Evolutionary conservation across 2,329 filamentous ascomycete species (phyloP).

Genomic region (Fusarium sp.): DNA sequence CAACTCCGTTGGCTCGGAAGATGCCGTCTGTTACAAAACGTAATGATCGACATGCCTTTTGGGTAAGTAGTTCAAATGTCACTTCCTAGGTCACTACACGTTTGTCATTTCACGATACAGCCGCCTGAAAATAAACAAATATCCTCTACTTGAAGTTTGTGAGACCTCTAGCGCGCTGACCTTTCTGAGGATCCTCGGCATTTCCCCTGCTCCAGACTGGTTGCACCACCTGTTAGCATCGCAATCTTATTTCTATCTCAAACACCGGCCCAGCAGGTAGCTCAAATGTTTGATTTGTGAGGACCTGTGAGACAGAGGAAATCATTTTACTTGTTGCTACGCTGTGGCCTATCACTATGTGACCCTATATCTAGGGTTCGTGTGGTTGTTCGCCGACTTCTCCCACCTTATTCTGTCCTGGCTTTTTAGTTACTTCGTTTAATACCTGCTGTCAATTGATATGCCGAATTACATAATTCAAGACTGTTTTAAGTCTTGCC

Average conservation of each 20-base stretch:
- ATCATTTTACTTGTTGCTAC: neutral
- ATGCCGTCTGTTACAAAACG: slow-evolving; percentile 1
- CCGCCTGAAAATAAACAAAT: neutral
- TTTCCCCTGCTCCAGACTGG: neutral
- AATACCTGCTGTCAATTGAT: neutral
- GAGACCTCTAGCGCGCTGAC: neutral
- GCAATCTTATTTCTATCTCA: neutral
- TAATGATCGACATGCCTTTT: slow-evolving; percentile 1
- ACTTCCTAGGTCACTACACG: neutral
- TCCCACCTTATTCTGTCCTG: neutral
- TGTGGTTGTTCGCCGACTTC: neutral
- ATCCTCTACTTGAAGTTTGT: neutral
- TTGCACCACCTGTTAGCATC: neutral
- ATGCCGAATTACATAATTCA: neutral
- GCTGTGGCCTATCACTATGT: neutral
- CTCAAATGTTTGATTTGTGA: slow-evolving; percentile 30
- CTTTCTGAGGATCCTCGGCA: neutral
- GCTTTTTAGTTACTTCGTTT: neutral
- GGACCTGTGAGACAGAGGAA: neutral
- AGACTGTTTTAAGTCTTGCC: neutral
- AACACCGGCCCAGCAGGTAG: neutral
- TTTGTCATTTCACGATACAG: neutral
- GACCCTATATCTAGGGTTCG: slow-evolving; percentile 3
- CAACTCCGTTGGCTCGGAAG: neutral
- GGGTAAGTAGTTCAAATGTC: neutral